phyloP scores from a whole-genome alignment of 2,329 filamentous ascomycete species.

The Oidium heveae region DNA sequence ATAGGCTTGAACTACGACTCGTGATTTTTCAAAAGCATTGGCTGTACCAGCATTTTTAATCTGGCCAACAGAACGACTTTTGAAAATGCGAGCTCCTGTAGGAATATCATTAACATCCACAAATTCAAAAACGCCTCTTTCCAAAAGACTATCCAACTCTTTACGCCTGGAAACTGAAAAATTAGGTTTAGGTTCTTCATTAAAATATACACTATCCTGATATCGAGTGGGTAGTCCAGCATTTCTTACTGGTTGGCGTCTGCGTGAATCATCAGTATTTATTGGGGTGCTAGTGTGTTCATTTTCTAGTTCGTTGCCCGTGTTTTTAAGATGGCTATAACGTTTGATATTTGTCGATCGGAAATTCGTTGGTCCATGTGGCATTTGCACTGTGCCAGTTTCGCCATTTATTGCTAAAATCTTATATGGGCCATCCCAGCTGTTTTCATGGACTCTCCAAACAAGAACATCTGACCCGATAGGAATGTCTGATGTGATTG shows the following conservation, averaged over 20 bases:
- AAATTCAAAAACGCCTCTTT: background rate
- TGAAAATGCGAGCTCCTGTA: slow-evolving; percentile 1
- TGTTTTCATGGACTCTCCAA: no score
- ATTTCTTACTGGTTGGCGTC: background rate
- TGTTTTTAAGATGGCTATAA: background rate
- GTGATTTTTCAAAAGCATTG: slow-evolving; percentile 1
- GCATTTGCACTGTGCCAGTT: no score
- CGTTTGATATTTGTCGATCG: background rate
- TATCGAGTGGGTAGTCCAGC: background rate
- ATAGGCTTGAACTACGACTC: slow-evolving; percentile 2
- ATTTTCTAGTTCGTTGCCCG: no score
- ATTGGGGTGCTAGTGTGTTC: no score
- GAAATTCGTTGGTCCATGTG: no score
- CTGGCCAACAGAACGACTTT: slow-evolving; percentile 3
- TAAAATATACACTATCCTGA: background rate
- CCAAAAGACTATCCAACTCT: background rate
- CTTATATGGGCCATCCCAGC: no score
- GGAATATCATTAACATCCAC: background rate
- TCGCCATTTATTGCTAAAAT: no score
- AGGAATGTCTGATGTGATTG: background rate
- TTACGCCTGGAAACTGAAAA: background rate
- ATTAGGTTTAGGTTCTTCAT: background rate
- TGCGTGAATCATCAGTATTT: background rate
- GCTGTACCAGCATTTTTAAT: slow-evolving; percentile 3
- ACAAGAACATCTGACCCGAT: background rate